These are phyloP conservation scores for Lactuca sativa DNA, from an alignment of 129 eudicot species.

Conservation along the genomic window DNA sequence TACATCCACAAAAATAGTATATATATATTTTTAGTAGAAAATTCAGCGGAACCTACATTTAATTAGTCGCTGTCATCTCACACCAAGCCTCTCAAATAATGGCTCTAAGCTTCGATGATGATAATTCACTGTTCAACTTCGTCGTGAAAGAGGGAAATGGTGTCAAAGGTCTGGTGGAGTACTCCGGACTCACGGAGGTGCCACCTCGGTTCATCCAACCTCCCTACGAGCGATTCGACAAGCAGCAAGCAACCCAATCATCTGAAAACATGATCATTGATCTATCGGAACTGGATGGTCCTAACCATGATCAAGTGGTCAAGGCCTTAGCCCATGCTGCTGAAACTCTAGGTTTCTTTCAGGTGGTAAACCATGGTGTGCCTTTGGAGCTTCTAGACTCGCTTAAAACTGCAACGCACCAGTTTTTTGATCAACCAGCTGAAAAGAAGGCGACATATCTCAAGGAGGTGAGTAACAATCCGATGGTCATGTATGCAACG, in stretches of 20 bases:
- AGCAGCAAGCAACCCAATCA: neutral
- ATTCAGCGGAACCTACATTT: too few species aligned
- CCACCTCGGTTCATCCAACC: slow-evolving; percentile 43
- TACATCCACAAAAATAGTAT: too few species aligned
- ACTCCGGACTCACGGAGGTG: slow-evolving; percentile 31
- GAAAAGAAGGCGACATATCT: slow-evolving; percentile 50
- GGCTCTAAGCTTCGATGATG: slow-evolving; percentile 31
- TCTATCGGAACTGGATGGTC: slow-evolving; percentile 44
- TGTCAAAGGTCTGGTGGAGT: slow-evolving; percentile 48
- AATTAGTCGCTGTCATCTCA: too few species aligned
- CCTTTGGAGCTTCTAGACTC: slow-evolving; percentile 42
- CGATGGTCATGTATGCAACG: slow-evolving; percentile 45
- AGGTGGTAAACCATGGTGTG: slow-evolving; percentile 60
- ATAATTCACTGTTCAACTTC: slow-evolving; percentile 32
- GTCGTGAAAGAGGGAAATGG: slow-evolving; percentile 44
- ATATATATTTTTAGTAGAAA: too few species aligned
- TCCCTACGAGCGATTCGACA: slow-evolving; percentile 28
- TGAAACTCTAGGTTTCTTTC: slow-evolving; percentile 53
- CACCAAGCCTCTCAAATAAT: neutral
- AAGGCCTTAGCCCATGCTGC: slow-evolving; percentile 46
- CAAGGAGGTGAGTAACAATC: slow-evolving; percentile 45
- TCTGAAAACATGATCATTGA: slow-evolving; percentile 33
- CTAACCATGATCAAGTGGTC: slow-evolving; percentile 42
- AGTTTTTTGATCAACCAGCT: slow-evolving; percentile 40
- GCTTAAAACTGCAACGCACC: slow-evolving; percentile 40